These are phyloP conservation scores for Leccinum imitatum DNA, from an alignment of 768 basidiomycete genomes.

Conservation along the genomic window DNA sequence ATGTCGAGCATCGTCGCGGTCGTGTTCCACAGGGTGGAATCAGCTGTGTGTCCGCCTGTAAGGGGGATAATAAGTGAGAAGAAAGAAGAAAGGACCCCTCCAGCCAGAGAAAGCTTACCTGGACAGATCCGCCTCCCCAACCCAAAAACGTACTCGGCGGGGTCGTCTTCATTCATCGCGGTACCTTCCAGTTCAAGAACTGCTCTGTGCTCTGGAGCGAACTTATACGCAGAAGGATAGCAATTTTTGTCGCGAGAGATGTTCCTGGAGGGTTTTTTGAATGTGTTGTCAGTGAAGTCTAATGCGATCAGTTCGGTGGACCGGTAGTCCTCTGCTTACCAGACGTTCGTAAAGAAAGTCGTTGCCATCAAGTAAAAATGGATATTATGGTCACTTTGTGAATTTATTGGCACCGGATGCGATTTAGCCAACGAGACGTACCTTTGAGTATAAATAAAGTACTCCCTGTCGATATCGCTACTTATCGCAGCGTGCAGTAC, in stretches of 20 bases:
- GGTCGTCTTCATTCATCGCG: constrained; percentile 1
- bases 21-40: constrained; percentile 1
- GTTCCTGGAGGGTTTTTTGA: neutral
- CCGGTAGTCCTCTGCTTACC: neutral
- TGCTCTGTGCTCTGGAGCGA: constrained; percentile 1
- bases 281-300: neutral
- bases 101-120: neutral
- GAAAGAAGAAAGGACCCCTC: neutral
- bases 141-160: constrained; percentile 7
- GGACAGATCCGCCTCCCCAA: neutral
- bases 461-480: too few species aligned
- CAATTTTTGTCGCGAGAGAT: constrained; percentile 11
- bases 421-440: too few species aligned
- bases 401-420: too few species aligned
- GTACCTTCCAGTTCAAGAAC: constrained; percentile 11
- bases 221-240: constrained; percentile 10
- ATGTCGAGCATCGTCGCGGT: constrained; percentile 6
- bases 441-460: too few species aligned
- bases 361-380: too few species aligned
- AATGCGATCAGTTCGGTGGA: neutral
- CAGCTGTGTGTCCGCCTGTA: neutral
- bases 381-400: too few species aligned
- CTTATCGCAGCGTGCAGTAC: too few species aligned
- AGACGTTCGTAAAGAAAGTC: constrained; percentile 4
- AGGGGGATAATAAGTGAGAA: neutral